A percentile compares a stretch with the other conserved stretches of the same genome.
phyloP scores from a whole-genome alignment of 768 basidiomycete genomes.

The Clitopilus passeckerianus region DNA sequence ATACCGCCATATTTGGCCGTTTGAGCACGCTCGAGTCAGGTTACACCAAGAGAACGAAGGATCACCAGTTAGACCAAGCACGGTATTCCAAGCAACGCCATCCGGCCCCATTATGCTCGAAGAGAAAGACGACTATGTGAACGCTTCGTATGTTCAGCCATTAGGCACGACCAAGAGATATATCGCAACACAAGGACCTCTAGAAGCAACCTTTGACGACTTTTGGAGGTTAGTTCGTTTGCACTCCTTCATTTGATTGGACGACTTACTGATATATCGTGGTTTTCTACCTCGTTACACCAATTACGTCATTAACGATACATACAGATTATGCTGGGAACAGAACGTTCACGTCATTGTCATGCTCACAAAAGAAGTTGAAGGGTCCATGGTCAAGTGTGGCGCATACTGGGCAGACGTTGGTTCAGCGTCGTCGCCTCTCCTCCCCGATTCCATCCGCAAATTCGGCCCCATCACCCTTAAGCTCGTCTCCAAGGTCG shows the following conservation, averaged over 20 bases:
- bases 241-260: neutral
- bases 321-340: constrained; percentile 78
- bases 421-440: neutral
- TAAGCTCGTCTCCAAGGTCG: constrained; percentile 33
- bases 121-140: constrained; percentile 85
- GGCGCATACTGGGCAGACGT: constrained; percentile 81
- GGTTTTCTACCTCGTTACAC: neutral
- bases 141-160: constrained; percentile 91
- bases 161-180: constrained; percentile 77
- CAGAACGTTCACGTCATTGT: constrained; percentile 93
- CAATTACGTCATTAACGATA: neutral
- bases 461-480: constrained; percentile 71
- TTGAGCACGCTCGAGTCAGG: constrained; percentile 88
- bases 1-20: constrained; percentile 97
- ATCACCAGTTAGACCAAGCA: neutral
- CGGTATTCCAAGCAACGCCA: neutral
- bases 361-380: constrained; percentile 92
- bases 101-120: constrained; percentile 8
- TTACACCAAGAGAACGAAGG: constrained; percentile 29
- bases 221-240: constrained; percentile 73
- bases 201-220: constrained; percentile 84
- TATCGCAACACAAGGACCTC: constrained; percentile 94
- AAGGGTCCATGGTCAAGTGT: constrained; percentile 87
- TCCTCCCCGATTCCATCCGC: constrained; percentile 1
- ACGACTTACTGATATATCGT: neutral